These are phyloP conservation scores for Penicillium griseofulvum DNA, from an alignment of 2,329 filamentous ascomycete species.

Conservation along the genomic window DNA sequence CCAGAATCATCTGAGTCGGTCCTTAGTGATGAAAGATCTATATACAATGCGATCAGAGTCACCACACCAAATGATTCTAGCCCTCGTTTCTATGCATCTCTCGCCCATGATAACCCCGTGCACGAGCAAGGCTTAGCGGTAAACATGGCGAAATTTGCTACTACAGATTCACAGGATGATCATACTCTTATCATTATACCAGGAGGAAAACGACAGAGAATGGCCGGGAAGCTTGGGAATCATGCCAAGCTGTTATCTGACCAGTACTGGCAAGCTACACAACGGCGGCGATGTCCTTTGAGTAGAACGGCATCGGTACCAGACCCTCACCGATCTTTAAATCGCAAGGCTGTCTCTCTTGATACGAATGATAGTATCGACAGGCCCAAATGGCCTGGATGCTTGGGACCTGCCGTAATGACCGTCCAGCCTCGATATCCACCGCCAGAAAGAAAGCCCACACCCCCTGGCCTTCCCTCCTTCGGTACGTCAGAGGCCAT, in stretches of 20 bases:
- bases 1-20: slow-evolving; percentile 26
- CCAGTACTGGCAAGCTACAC: slow-evolving; percentile 1
- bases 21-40: slow-evolving; percentile 37
- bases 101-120: slow-evolving; percentile 12
- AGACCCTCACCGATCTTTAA: background rate
- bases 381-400: slow-evolving; percentile 23
- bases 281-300: background rate
- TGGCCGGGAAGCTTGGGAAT: slow-evolving; percentile 17
- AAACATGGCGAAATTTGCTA: slow-evolving; percentile 31
- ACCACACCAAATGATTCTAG: slow-evolving; percentile 27
- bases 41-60: slow-evolving; percentile 38
- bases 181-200: slow-evolving; percentile 1
- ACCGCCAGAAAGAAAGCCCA: slow-evolving; percentile 40
- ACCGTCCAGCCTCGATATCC: slow-evolving; percentile 35
- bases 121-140: slow-evolving; percentile 25
- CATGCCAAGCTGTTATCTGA: slow-evolving; percentile 19
- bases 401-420: slow-evolving; percentile 27
- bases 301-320: background rate
- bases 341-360: slow-evolving; percentile 28
- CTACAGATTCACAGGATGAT: slow-evolving; percentile 6
- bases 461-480: slow-evolving; percentile 46
- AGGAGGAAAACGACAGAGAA: background rate
- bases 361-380: slow-evolving; percentile 14
- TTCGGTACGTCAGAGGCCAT: slow-evolving; percentile 44
- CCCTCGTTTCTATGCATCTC: slow-evolving; percentile 5